A percentile compares a stretch with the other conserved stretches of the same genome.
These are phyloP conservation scores for Ceratobasidium sp. DNA, from an alignment of 1,284 basidiomycete genomes.

Conservation along the genomic window DNA sequence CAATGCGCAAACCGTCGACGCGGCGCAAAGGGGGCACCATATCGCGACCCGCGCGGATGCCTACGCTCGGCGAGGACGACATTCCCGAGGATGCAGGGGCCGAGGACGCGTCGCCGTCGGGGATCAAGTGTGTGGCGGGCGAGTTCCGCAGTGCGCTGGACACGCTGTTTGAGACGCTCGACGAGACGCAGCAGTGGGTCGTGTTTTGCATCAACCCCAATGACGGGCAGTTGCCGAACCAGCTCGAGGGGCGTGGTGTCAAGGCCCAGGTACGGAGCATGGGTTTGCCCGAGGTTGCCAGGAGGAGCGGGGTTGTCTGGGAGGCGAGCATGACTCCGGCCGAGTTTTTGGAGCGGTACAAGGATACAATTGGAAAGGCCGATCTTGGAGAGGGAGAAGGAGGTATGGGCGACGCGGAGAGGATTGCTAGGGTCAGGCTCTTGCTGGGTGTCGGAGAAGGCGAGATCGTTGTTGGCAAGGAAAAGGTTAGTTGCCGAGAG, in stretches of 20 bases:
- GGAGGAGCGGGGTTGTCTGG: constrained; percentile 69
- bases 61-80: constrained; percentile 63
- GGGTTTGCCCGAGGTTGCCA: constrained; percentile 81
- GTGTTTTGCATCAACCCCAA: constrained; percentile 94
- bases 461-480: constrained; percentile 80
- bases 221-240: constrained; percentile 91
- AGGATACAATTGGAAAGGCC: constrained; percentile 59
- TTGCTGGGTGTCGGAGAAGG: constrained; percentile 70
- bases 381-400: constrained; percentile 61
- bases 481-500: constrained; percentile 63
- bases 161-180: constrained; percentile 85
- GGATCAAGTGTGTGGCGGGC: constrained; percentile 78
- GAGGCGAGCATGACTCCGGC: constrained; percentile 85
- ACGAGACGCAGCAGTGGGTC: constrained; percentile 91
- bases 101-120: constrained; percentile 46
- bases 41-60: constrained; percentile 47
- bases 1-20: constrained; percentile 89
- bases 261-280: constrained; percentile 89
- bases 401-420: constrained; percentile 62
- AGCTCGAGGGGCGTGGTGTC: constrained; percentile 88
- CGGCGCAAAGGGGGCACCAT: constrained; percentile 62
- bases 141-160: constrained; percentile 86
- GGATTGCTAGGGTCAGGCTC: constrained; percentile 58
- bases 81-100: constrained; percentile 63
- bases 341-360: constrained; percentile 88